A percentile compares a stretch with the other conserved stretches of the same genome.
phyloP scores from a whole-genome alignment of 805 yeast species.

The Pichia ethanolica region DNA sequence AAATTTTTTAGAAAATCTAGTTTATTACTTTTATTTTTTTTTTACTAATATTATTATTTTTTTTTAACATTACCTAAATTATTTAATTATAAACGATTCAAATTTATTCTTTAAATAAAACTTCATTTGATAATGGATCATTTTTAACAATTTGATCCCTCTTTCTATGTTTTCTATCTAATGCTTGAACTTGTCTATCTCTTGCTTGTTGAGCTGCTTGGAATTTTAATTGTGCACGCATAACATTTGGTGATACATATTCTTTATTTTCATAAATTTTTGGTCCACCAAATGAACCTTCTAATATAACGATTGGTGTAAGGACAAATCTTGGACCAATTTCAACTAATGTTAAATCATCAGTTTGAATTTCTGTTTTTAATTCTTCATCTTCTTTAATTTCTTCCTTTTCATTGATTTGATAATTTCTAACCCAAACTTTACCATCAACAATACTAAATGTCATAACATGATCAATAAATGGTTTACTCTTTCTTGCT shows the following conservation, averaged over 20 bases:
- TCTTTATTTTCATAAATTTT: conserved; percentile 95
- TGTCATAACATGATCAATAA: conserved; percentile 90
- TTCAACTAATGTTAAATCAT: conserved; percentile 76
- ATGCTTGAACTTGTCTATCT: conserved; percentile 71
- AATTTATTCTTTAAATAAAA: conserved; percentile 47
- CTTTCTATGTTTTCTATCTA: conserved; percentile 64
- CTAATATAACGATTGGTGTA: conserved; percentile 83
- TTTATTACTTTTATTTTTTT: too few relatives aligned
- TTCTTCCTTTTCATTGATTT: conserved; percentile 62
- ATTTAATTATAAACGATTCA: too few relatives aligned
- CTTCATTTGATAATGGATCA: conserved; percentile 79
- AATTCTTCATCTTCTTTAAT: conserved; percentile 25
- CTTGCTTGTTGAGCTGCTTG: conserved; percentile 75
- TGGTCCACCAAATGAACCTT: conserved; percentile 97
- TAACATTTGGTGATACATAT: conserved; percentile 92
- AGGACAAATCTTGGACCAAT: conserved; percentile 95
- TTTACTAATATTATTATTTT: too few relatives aligned
- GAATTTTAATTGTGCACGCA: conserved; percentile 79
- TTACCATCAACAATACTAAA: conserved; percentile 89
- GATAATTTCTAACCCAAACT: conserved; percentile 93
- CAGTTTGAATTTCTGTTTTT: conserved; percentile 24
- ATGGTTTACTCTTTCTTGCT: conserved; percentile 90
- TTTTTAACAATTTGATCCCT: conserved; percentile 67
- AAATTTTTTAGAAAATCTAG: too few relatives aligned
- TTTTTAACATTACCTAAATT: too few relatives aligned